Percentiles rank a stretch among this genome's conserved stretches.
phyloP scores from a whole-genome alignment of 2,329 filamentous ascomycete species.

The Cytospora piceicola region DNA sequence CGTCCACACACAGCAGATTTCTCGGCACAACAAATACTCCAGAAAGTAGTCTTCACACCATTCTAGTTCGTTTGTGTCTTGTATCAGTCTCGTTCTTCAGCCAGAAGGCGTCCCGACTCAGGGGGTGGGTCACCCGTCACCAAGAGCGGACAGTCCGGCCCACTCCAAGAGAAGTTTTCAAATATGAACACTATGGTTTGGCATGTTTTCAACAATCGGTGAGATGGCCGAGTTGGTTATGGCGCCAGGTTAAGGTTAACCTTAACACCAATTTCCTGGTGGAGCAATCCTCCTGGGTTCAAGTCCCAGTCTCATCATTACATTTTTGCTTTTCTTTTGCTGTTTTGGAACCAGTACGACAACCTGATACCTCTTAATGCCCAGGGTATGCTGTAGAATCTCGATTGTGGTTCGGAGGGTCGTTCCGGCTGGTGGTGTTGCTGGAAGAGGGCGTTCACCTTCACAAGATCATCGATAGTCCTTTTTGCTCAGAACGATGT shows the following conservation, averaged over 20 bases:
- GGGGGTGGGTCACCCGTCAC: slow-evolving; percentile 1
- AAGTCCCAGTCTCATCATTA: slow-evolving; percentile 30
- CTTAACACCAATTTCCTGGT: slow-evolving; percentile 29
- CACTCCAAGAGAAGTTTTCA: neutral
- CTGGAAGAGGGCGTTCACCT: neutral
- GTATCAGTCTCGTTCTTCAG: neutral
- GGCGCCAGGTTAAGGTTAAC: slow-evolving; percentile 28
- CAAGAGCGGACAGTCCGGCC: neutral
- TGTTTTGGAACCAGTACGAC: neutral
- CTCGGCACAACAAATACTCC: neutral
- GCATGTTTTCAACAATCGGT: neutral
- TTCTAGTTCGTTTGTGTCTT: neutral
- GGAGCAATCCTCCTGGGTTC: slow-evolving; percentile 31
- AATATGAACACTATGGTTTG: neutral
- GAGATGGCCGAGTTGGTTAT: slow-evolving; percentile 25
- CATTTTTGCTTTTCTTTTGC: neutral
- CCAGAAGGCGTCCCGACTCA: neutral
- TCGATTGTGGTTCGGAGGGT: neutral
- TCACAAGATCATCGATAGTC: no score
- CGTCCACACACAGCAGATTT: no score
- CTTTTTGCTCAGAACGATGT: no score
- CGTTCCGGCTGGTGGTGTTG: neutral
- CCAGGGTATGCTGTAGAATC: neutral
- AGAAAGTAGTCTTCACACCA: neutral
- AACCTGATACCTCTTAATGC: slow-evolving; percentile 1